Evolutionary conservation across 257 asterid species (phyloP), one percentile per base, ranked within the genome.

Genomic region (Solanum microdontum): DNA sequence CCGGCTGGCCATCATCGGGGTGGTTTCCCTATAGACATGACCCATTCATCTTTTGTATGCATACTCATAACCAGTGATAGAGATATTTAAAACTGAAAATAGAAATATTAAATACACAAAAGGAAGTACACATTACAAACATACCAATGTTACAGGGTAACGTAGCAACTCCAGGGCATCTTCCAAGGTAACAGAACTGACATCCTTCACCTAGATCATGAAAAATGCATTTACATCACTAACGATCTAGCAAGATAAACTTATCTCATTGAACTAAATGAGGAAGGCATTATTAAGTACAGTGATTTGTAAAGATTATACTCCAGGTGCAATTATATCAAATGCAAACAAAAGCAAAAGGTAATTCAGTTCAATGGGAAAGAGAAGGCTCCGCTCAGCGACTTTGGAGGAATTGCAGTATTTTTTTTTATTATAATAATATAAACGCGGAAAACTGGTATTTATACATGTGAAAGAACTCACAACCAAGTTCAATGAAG

Each of bases 101-200:
- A 30, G 33, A 62, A 90, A 26, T 28, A 28, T 14, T 23, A 21
- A 28, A 24, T 13, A 45, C 19, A 34, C 51, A 85, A 58, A 37
- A 72, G 40, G 74, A 48, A 60, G 21, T 12, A 8, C 39, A 45
- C 55, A 82, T 75, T 45, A 45, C 84, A 84, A 84, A 89, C 86
- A 68, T 91, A 94, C 99, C 95, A 97, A 90, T 86, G 95, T 92
- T 84, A 95, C 88, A 60, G 99, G 99, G 93, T 95, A 97, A 88
- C 93, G 90, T 89, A 97, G 93, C 76, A 97, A 89, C 84, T 94
- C 96, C 26, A 97, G 94, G 75, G 99, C 98, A 83, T 84, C 89
- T 87, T 97, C 98, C 91, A 95, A 86, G 70, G 99, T 94, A 87
- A 97, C 88, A 86, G 97, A 93, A 84, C 85, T 83, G 64, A 90